phyloP scores from a whole-genome alignment of 495 filamentous ascomycete species.

The Neurospora sp. region DNA sequence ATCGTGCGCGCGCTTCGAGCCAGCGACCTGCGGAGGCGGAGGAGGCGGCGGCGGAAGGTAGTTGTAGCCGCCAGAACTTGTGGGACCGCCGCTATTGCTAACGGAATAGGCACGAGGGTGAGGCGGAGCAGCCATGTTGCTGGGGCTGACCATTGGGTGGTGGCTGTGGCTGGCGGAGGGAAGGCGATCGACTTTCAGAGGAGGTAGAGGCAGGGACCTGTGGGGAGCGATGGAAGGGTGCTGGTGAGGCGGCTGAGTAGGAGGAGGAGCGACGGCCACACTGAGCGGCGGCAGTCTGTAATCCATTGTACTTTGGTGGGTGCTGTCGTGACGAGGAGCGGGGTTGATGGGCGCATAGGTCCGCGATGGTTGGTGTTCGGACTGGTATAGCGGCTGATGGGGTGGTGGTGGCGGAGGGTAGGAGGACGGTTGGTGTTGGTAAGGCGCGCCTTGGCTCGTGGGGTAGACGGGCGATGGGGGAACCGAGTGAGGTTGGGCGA shows the following conservation, averaged over 20 bases:
- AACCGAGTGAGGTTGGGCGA: conserved; percentile 36
- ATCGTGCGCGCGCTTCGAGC: conserved; percentile 21
- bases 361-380: conserved; percentile 18
- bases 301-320: conserved; percentile 2
- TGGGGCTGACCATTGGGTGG: conserved; percentile 10
- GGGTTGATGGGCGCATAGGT: conserved; percentile 19
- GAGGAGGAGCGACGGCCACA: conserved; percentile 11
- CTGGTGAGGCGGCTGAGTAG: not conserved
- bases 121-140: not conserved
- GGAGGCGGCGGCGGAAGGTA: conserved; percentile 5
- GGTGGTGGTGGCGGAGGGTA: conserved; percentile 32
- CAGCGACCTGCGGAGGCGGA: conserved; percentile 12
- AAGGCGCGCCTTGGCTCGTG: conserved; percentile 11
- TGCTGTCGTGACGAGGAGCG: conserved; percentile 18
- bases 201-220: conserved; percentile 5
- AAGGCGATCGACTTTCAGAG: conserved; percentile 8
- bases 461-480: conserved; percentile 36
- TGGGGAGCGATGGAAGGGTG: not conserved
- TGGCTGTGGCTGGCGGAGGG: not conserved
- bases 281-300: conserved; percentile 5
- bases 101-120: not conserved
- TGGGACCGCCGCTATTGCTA: conserved; percentile 5
- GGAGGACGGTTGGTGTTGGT: conserved; percentile 19
- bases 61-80: conserved; percentile 5
- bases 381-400: conserved; percentile 25